Evolutionary conservation across 305 asterid genomes (phyloP).

Genomic region (Fraxinus albicans): DNA sequence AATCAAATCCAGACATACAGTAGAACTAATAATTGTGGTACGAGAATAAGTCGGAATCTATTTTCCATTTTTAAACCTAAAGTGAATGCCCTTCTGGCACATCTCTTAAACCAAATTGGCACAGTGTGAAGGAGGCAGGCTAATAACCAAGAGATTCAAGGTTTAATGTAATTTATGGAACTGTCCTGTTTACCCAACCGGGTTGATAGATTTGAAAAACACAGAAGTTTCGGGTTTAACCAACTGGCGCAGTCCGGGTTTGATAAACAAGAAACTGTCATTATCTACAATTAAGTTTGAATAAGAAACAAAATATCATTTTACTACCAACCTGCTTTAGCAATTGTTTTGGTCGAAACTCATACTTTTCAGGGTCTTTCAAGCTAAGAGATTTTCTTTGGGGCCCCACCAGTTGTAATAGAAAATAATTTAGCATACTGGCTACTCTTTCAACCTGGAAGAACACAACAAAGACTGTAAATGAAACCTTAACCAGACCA

Average conservation of each 20-base stretch:
- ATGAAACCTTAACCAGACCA: background rate
- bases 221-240: background rate
- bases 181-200: background rate
- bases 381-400: conserved; percentile 88
- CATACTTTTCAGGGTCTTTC: conserved; percentile 97
- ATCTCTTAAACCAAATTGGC: background rate
- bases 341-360: conserved; percentile 87
- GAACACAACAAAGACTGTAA: conserved; percentile 7
- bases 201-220: background rate
- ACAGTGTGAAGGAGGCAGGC: background rate
- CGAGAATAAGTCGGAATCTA: background rate
- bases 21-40: background rate
- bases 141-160: background rate
- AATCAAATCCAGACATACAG: background rate
- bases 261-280: background rate
- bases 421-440: conserved; percentile 93
- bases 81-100: background rate
- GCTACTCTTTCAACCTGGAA: conserved; percentile 96
- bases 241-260: background rate
- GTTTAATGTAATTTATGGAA: background rate
- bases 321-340: conserved; percentile 68
- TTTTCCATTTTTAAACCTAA: background rate
- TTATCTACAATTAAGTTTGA: background rate
- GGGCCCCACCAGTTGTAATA: conserved; percentile 94
- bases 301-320: background rate